phyloP scores from a whole-genome alignment of 1,284 basidiomycete genomes.

The Puccinia horiana region DNA sequence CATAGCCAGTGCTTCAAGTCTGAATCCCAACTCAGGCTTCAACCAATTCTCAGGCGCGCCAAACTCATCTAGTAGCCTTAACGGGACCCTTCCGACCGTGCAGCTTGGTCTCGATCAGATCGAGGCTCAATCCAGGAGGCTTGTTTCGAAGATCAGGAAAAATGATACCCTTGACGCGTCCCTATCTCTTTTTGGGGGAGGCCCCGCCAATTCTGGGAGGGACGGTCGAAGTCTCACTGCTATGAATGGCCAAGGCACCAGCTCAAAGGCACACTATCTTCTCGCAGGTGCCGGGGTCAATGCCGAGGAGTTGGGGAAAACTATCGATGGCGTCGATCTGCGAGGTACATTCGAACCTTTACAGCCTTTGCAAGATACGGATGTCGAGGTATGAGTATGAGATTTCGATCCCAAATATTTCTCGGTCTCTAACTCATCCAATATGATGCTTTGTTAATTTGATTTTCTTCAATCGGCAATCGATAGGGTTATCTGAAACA shows the following conservation, averaged over 20 bases:
- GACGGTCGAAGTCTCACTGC: slow-evolving; percentile 50
- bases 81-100: slow-evolving; percentile 68
- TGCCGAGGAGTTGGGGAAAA: slow-evolving; percentile 73
- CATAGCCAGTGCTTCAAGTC: slow-evolving; percentile 27
- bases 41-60: slow-evolving; percentile 48
- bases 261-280: slow-evolving; percentile 61
- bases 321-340: slow-evolving; percentile 78
- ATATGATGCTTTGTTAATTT: not conserved
- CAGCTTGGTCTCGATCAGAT: slow-evolving; percentile 87
- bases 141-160: slow-evolving; percentile 68
- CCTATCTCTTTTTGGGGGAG: slow-evolving; percentile 4
- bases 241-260: slow-evolving; percentile 45
- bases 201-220: slow-evolving; percentile 51
- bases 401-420: not conserved
- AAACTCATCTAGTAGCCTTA: slow-evolving; percentile 66
- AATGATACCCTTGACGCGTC: slow-evolving; percentile 49
- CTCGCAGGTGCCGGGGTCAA: slow-evolving; percentile 88
- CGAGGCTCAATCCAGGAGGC: slow-evolving; percentile 78
- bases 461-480: not conserved
- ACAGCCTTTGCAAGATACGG: slow-evolving; percentile 84
- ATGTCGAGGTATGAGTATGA: slow-evolving; percentile 65
- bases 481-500: slow-evolving; percentile 74
- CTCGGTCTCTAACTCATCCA: not conserved
- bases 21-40: slow-evolving; percentile 19
- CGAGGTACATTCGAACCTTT: slow-evolving; percentile 82